Conservation (phyloP, 108 stramenopile species). For the Stephanodiscus minutulus region DNA sequence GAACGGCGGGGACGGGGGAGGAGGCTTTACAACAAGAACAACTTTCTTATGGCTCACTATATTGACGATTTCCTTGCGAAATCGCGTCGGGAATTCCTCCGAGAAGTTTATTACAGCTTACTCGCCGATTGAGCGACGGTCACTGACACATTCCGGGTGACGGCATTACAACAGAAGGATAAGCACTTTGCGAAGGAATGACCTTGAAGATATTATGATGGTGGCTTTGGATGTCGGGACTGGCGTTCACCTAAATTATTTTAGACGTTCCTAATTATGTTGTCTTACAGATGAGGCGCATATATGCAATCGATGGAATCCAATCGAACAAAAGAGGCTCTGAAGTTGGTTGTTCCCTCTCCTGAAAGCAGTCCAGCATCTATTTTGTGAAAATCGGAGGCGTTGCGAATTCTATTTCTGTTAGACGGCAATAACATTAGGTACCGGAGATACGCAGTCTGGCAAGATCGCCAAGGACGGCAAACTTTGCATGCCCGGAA, state of each 20-base stretch:
- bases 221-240: too few species aligned
- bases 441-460: too few species aligned
- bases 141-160: constrained; percentile 1
- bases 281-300: constrained; percentile 83
- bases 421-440: too few species aligned
- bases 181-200: constrained; percentile 3
- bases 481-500: too few species aligned
- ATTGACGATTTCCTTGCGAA: constrained; percentile 56
- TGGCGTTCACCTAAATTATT: constrained; percentile 26
- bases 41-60: constrained; percentile 8
- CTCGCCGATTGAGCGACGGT: constrained; percentile 21
- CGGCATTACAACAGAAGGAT: background rate
- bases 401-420: constrained; percentile 80
- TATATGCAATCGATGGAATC: constrained; percentile 73
- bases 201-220: too few species aligned
- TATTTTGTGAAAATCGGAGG: constrained; percentile 75
- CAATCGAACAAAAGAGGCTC: constrained; percentile 61
- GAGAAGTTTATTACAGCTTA: constrained; percentile 49
- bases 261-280: constrained; percentile 48
- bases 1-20: background rate
- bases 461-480: too few species aligned
- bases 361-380: constrained; percentile 73
- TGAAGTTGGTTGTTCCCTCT: constrained; percentile 82
- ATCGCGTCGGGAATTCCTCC: constrained; percentile 52
- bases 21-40: constrained; percentile 24